Percentiles rank a stretch among this genome's conserved stretches.
Conservation (phyloP, 306 rosid genomes). For the Astragalus glycyphyllos region DNA sequence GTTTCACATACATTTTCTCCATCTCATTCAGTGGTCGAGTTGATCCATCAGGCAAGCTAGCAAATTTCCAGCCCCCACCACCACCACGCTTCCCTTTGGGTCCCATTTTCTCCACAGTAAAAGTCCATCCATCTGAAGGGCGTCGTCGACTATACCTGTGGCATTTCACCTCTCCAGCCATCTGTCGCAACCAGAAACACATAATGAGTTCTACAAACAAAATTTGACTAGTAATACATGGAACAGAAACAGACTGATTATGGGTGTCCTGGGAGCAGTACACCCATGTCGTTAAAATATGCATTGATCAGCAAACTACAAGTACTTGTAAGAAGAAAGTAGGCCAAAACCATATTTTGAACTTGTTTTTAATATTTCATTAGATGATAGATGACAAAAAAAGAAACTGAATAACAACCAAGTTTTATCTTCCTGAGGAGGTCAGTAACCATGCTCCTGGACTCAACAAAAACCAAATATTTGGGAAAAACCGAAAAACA, state of each 20-base stretch:
- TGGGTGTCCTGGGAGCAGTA: neutral
- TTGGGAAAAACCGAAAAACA: too few relatives aligned
- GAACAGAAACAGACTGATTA: neutral
- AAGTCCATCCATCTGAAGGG: constrained; percentile 74
- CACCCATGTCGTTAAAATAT: constrained; percentile 1
- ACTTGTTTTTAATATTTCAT: neutral
- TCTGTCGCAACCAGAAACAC: constrained; percentile 51
- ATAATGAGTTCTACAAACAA: constrained; percentile 35
- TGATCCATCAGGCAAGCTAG: constrained; percentile 87
- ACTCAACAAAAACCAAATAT: constrained; percentile 3
- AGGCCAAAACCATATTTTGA: constrained; percentile 10
- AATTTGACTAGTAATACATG: neutral
- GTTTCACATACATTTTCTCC: constrained; percentile 85
- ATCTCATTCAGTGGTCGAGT: constrained; percentile 80
- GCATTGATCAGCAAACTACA: constrained; percentile 18
- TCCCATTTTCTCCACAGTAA: constrained; percentile 86
- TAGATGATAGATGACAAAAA: neutral
- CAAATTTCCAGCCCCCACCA: constrained; percentile 93
- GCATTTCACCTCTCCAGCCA: constrained; percentile 84
- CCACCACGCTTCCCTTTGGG: constrained; percentile 77
- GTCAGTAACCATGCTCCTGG: constrained; percentile 2
- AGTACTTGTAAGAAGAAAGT: neutral
- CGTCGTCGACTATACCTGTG: constrained; percentile 88
- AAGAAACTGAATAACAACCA: neutral
- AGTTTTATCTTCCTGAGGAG: neutral